Percentiles rank a stretch among this genome's conserved stretches.
phyloP scores from a whole-genome alignment of 768 basidiomycete genomes.

The Boletus pseudopeckii region DNA sequence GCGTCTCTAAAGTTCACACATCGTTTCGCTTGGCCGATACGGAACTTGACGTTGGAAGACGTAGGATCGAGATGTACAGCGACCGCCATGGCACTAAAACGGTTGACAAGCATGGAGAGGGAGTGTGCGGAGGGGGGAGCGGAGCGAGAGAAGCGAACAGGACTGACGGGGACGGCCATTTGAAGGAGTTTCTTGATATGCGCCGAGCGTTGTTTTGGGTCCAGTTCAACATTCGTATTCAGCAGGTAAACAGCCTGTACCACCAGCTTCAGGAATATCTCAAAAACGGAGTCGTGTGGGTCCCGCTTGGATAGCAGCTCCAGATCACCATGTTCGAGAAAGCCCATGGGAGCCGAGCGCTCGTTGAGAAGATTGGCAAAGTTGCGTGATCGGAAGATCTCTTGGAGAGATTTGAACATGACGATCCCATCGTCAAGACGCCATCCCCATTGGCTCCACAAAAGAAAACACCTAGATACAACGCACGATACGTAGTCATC shows the following conservation, averaged over 20 bases:
- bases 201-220: constrained; percentile 36
- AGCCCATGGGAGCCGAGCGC: constrained; percentile 64
- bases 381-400: constrained; percentile 73
- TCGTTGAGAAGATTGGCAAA: constrained; percentile 69
- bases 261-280: constrained; percentile 78
- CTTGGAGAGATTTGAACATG: constrained; percentile 61
- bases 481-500: constrained; percentile 72
- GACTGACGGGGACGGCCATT: constrained; percentile 66
- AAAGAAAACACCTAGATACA: constrained; percentile 66
- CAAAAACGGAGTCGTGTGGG: constrained; percentile 65
- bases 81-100: constrained; percentile 69
- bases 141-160: constrained; percentile 58
- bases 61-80: constrained; percentile 66
- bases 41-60: constrained; percentile 42
- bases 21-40: constrained; percentile 60
- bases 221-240: constrained; percentile 33
- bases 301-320: constrained; percentile 49
- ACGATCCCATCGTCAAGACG: constrained; percentile 48
- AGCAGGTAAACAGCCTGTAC: constrained; percentile 49
- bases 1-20: constrained; percentile 69
- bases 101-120: constrained; percentile 78
- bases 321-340: constrained; percentile 57
- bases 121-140: constrained; percentile 50
- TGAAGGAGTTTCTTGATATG: constrained; percentile 67
- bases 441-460: constrained; percentile 82